phyloP scores from a whole-genome alignment of 2,329 filamentous ascomycete species.

The Fusarium foetens region DNA sequence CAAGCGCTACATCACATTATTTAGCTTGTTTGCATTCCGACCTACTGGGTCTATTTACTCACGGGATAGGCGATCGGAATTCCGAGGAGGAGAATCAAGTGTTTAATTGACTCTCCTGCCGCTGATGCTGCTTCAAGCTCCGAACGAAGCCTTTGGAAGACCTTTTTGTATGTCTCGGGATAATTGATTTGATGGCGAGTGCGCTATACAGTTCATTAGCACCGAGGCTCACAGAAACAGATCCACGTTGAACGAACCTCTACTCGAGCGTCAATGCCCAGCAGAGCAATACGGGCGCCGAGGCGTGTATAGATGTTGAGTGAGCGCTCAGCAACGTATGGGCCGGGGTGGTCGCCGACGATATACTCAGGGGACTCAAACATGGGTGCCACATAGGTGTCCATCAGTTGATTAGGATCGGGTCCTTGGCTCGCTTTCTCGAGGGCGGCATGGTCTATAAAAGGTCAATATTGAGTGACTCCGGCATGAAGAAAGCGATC shows the following conservation, averaged over 20 bases:
- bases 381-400: slow-evolving; percentile 74
- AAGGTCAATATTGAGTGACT: slow-evolving; percentile 17
- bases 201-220: slow-evolving; percentile 67
- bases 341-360: slow-evolving; percentile 78
- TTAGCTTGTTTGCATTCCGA: not conserved
- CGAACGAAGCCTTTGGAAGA: slow-evolving; percentile 79
- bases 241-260: slow-evolving; percentile 64
- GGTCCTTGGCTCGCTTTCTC: slow-evolving; percentile 58
- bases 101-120: slow-evolving; percentile 81
- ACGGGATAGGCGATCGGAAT: slow-evolving; percentile 88
- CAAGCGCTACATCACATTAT: slow-evolving; percentile 66
- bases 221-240: not conserved
- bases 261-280: slow-evolving; percentile 92
- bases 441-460: slow-evolving; percentile 39
- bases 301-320: slow-evolving; percentile 87
- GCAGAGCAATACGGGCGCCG: slow-evolving; percentile 82
- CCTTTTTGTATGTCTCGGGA: slow-evolving; percentile 84
- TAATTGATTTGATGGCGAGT: slow-evolving; percentile 96
- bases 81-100: slow-evolving; percentile 86
- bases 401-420: slow-evolving; percentile 77
- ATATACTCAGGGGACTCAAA: slow-evolving; percentile 78
- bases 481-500: not conserved
- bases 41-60: slow-evolving; percentile 48
- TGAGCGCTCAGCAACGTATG: slow-evolving; percentile 89
- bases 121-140: slow-evolving; percentile 77